Percentiles rank a stretch among this genome's conserved stretches.
Evolutionary conservation across 768 basidiomycete genomes (phyloP).

Genomic region (Sporobolomyces phaffii): DNA sequence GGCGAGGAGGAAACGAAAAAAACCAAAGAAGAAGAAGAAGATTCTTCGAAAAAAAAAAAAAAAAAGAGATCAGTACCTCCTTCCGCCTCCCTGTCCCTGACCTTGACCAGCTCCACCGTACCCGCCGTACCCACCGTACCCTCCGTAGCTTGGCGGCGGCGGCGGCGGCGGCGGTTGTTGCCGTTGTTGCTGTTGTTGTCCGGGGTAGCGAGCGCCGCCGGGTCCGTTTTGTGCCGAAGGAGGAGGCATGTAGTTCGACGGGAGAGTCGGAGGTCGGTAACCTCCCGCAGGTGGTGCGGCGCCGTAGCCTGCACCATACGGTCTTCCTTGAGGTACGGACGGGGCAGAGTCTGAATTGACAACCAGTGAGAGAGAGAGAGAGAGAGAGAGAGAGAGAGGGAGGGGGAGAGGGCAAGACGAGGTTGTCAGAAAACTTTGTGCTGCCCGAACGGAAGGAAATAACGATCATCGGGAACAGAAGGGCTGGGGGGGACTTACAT

Average conservation of each 20-base stretch:
- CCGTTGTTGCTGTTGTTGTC: constrained; percentile 3
- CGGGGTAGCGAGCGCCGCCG: constrained; percentile 22
- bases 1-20: no score
- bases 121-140: constrained; percentile 27
- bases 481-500: neutral
- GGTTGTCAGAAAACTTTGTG: no score
- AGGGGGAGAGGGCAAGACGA: neutral
- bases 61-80: neutral
- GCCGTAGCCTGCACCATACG: constrained; percentile 5
- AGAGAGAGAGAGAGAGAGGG: neutral
- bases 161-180: no score
- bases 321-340: neutral
- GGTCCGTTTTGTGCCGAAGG: constrained; percentile 2
- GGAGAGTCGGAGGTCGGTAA: constrained; percentile 11
- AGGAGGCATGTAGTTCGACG: constrained; percentile 4
- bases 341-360: constrained; percentile 5
- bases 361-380: neutral
- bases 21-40: no score
- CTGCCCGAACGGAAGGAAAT: no score
- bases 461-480: no score
- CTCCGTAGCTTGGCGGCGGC: constrained; percentile 12
- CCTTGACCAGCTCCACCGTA: neutral
- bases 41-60: no score
- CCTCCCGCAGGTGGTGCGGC: neutral
- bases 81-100: neutral